Conservation (phyloP, 352 stramenopile species). For the Aphanomyces euteiches region DNA sequence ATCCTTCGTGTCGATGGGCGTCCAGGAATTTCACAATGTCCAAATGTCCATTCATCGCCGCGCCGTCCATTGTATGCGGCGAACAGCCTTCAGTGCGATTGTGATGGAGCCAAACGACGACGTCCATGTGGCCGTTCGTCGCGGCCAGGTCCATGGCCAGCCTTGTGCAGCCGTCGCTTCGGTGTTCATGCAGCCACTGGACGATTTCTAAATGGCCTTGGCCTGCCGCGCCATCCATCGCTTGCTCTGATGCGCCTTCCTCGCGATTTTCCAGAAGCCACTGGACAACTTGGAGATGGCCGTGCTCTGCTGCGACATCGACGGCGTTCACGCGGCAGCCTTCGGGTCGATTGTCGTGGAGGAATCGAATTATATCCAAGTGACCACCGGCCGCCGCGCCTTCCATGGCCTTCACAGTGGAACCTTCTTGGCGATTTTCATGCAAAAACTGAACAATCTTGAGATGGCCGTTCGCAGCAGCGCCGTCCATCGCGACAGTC, state of each 20-base stretch:
- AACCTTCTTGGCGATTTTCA: slow-evolving; percentile 17
- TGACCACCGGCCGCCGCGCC: background rate
- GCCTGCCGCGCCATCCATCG: slow-evolving; percentile 22
- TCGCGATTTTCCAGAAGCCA: slow-evolving; percentile 41
- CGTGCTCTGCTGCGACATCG: slow-evolving; percentile 34
- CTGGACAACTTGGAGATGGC: slow-evolving; percentile 36
- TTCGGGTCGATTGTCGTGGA: slow-evolving; percentile 13
- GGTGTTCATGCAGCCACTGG: slow-evolving; percentile 22
- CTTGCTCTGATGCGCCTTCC: slow-evolving; percentile 23
- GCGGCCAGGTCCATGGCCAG: background rate
- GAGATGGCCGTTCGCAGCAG: slow-evolving; percentile 30
- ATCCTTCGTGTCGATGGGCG: background rate
- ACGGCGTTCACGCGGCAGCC: slow-evolving; percentile 31
- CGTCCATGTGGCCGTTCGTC: background rate
- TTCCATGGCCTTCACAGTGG: background rate
- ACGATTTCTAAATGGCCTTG: slow-evolving; percentile 20
- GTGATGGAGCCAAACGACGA: background rate
- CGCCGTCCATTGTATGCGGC: background rate
- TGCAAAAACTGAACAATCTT: slow-evolving; percentile 39
- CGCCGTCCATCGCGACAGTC: slow-evolving; percentile 1
- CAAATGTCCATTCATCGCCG: slow-evolving; percentile 14
- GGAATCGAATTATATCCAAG: background rate
- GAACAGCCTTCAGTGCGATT: slow-evolving; percentile 19
- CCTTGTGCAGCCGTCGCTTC: slow-evolving; percentile 19
- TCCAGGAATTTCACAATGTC: slow-evolving; percentile 17